Evolutionary conservation across 75 land plant species (phyloP), one percentile per base, ranked within the genome.

Genomic region (Picea sitchensis): DNA sequence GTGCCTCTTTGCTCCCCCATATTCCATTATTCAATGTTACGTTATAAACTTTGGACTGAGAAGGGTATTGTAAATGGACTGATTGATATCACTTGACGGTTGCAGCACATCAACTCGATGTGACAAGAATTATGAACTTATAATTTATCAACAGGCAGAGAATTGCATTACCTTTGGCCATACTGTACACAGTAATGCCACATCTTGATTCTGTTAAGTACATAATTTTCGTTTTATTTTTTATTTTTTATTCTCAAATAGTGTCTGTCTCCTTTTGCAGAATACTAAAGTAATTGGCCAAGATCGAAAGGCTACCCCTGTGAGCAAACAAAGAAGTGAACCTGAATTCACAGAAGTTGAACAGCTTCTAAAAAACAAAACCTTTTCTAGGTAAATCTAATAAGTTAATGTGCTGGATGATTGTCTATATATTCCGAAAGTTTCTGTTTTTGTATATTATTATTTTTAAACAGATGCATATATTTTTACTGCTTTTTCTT

Each of bases 311-410:
- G 12, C 15, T 11, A 69, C 2, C 54, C 73, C 12, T 32, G 54
- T 15, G n/a, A 47, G 32, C 38, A 69, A 41, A 17, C 51, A 69
- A 69, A 65, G 18, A 65, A 69, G 47, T 41, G 73, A 69, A 18
- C 34, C 73, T 41, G 73, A 69, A 69, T 15, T 41, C 15, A 47
- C 41, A 6, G 73, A 47, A 20, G 21, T 69, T 8, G 73, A 69
- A n/a, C 47, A 38, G 73, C 51, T 69, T 44, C 41, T 69, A 47
- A 69, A 69, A 69, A 18, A 69, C 41, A 69, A 69, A 69, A 69
- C 47, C 20, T 47, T 69, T 44, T 69, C 73, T 38, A 69, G 73
- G 73, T 69, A 44, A 69, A 47, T 36, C 5, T 1, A 8, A 9
- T 0, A 64, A 64, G 65, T 64, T 11, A 47, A 47, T 5, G 51